Evolutionary conservation across 768 basidiomycete species (phyloP), one percentile per base, ranked within the genome.

Genomic region (Pleurotus sapidus): DNA sequence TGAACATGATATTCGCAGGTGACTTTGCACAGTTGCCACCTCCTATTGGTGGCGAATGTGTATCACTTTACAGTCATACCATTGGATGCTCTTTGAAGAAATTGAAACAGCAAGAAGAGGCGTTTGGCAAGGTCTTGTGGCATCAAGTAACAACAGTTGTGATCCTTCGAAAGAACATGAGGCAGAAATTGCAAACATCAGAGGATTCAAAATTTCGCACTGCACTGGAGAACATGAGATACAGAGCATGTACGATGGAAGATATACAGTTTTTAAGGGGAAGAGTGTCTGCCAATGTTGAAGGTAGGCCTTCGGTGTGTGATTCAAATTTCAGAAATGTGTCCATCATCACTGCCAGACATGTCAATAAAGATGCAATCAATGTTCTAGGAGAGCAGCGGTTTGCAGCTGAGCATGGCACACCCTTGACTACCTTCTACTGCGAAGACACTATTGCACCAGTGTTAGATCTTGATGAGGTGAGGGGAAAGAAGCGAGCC

Each of bases 1-100:
- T 71, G 7, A 74, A 69, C 40, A 66, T 75, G 58, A 68, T 75
- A 23, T 65, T 77, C 55, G 65, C 70, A n/a, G 74, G 74, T 6
- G 73, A 77, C 46, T 77, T 78, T 66, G 75, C 73, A 8, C 68
- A 69, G 49, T 56, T 69, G 0, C 63, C 66, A 7, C 67, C 66
- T 30, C 58, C 64, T 0, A 55, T 60, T 2, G 64, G 63, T 37
- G 57, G 59, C 5, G 63, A 62, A 17, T 0, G 38, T 60, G 34
- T 62, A 46, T 56, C 63, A 15, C 55, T 65, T 9, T 66, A 61
- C 45, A 62, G 58, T 24, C 24, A 57, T 25, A 30, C 27, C 4
- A 49, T 61, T 34, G 54, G 60, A 7, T 3, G 25, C 6, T 11
- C 43, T 43, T 9, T 46, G 37, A 60, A 56, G 2, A 54, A 46